Percentiles rank a stretch among this genome's conserved stretches.
Conservation (phyloP, 495 filamentous ascomycete genomes). For the Aspergillus heteromorphus region DNA sequence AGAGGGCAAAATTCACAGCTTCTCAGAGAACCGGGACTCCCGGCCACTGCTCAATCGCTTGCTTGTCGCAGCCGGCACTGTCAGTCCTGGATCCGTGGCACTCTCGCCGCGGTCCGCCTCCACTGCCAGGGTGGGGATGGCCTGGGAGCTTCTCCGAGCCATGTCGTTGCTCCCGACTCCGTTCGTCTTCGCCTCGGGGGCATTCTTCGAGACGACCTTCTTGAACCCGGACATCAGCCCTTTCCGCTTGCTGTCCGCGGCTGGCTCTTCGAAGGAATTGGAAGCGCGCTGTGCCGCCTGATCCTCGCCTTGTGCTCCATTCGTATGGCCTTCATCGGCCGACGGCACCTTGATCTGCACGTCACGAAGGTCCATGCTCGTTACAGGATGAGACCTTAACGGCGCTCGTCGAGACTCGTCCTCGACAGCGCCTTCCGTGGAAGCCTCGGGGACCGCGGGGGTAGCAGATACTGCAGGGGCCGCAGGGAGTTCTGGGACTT, state of each 20-base stretch:
- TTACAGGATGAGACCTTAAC: constrained; percentile 32
- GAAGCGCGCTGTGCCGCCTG: constrained; percentile 11
- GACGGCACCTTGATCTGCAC: constrained; percentile 15
- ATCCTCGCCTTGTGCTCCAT: constrained; percentile 15
- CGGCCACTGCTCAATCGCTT: constrained; percentile 33
- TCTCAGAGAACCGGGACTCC: constrained; percentile 48
- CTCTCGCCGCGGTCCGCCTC: constrained; percentile 37
- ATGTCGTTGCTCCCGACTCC: constrained; percentile 9
- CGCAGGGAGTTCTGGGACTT: neutral
- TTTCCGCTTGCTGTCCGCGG: constrained; percentile 13
- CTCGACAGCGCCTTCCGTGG: neutral
- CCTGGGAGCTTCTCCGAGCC: constrained; percentile 15
- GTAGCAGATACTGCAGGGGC: neutral
- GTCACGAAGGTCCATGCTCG: constrained; percentile 16
- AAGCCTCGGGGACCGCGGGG: neutral
- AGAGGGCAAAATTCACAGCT: too few relatives aligned
- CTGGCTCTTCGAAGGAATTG: constrained; percentile 15
- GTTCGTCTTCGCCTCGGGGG: constrained; percentile 21
- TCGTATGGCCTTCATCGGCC: constrained; percentile 7
- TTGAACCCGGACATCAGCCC: constrained; percentile 22
- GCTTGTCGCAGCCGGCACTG: constrained; percentile 31
- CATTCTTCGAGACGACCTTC: constrained; percentile 18
- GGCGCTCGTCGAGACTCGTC: constrained; percentile 20
- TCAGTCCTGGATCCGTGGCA: constrained; percentile 43
- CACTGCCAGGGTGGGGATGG: constrained; percentile 13